Conservation (phyloP, 2,329 filamentous ascomycete genomes). For the Penicillium sp. region DNA sequence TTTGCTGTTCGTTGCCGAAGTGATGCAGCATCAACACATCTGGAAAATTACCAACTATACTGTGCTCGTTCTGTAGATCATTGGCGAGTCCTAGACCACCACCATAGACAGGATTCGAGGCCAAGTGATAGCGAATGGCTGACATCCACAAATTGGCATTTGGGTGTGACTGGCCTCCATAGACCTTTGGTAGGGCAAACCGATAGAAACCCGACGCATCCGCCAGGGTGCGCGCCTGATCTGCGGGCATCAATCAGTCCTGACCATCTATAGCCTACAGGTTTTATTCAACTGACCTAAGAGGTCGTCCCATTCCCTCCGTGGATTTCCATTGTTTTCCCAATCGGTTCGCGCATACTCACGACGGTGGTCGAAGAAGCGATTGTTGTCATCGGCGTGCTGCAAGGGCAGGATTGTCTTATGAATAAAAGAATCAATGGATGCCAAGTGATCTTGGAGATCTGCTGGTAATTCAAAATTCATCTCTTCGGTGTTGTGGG, state of each 20-base stretch:
- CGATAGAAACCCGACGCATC: slow-evolving; percentile 60
- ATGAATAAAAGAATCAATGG: slow-evolving; percentile 58
- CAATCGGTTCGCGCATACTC: slow-evolving; percentile 61
- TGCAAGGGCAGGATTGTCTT: slow-evolving; percentile 44
- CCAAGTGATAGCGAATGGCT: slow-evolving; percentile 58
- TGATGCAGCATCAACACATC: slow-evolving; percentile 60
- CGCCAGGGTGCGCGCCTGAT: slow-evolving; percentile 49
- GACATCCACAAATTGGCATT: slow-evolving; percentile 61
- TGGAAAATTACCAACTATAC: slow-evolving; percentile 60
- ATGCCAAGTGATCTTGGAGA: slow-evolving; percentile 47
- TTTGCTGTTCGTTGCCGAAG: slow-evolving; percentile 56
- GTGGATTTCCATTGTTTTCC: slow-evolving; percentile 55
- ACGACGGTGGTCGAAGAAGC: slow-evolving; percentile 63
- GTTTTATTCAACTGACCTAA: slow-evolving; percentile 29
- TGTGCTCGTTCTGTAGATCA: slow-evolving; percentile 62
- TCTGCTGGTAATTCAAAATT: slow-evolving; percentile 55
- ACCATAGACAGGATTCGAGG: slow-evolving; percentile 44
- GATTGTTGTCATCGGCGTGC: slow-evolving; percentile 55
- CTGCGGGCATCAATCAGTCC: slow-evolving; percentile 8
- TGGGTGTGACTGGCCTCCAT: slow-evolving; percentile 46
- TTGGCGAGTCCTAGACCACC: slow-evolving; percentile 58
- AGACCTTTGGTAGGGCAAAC: slow-evolving; percentile 55
- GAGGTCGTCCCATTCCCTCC: slow-evolving; percentile 57
- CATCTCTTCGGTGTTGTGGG: slow-evolving; percentile 35
- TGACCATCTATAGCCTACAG: background rate